A percentile compares a stretch with the other conserved stretches of the same genome.
phyloP scores from a whole-genome alignment of 192 early-diverging fungal species.

The Diversispora eburnea region DNA sequence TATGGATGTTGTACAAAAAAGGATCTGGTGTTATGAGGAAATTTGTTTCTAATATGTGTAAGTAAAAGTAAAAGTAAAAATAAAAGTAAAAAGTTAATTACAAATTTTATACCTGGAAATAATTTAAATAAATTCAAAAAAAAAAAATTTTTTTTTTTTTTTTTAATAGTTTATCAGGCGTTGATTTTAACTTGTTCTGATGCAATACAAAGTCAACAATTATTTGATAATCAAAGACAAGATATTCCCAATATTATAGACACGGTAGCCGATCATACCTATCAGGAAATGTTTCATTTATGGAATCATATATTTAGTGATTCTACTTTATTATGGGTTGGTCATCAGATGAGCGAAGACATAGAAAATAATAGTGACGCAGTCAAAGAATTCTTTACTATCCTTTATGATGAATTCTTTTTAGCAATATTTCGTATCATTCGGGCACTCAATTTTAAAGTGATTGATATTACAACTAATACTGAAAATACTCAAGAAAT shows the following conservation, averaged over 20 bases:
- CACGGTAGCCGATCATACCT: slow-evolving; percentile 35
- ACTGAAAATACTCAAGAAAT: background rate
- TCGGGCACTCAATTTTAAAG: slow-evolving; percentile 35
- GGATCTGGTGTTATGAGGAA: slow-evolving; percentile 40
- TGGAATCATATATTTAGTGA: slow-evolving; percentile 58
- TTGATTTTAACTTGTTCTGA: slow-evolving; percentile 33
- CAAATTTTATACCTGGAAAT: too few relatives aligned
- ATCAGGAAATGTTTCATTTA: slow-evolving; percentile 53
- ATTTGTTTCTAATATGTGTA: slow-evolving; percentile 47
- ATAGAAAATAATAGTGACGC: slow-evolving; percentile 23
- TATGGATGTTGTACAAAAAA: slow-evolving; percentile 51
- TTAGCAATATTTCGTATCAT: slow-evolving; percentile 41
- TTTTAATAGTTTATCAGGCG: slow-evolving; percentile 28
- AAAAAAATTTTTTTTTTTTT: background rate
- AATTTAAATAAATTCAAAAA: too few relatives aligned
- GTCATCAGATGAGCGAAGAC: slow-evolving; percentile 8
- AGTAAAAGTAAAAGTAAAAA: slow-evolving; percentile 19
- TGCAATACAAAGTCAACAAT: slow-evolving; percentile 1
- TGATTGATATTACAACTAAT: slow-evolving; percentile 29
- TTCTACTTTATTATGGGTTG: slow-evolving; percentile 12
- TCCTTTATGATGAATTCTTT: slow-evolving; percentile 57
- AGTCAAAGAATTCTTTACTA: slow-evolving; percentile 30
- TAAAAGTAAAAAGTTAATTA: too few relatives aligned
- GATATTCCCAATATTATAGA: slow-evolving; percentile 6
- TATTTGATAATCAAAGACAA: background rate